A percentile compares a stretch with the other conserved stretches of the same genome.
These are phyloP conservation scores for Clavispora carvajalis DNA, from an alignment of 805 yeast species.

Conservation along the genomic window DNA sequence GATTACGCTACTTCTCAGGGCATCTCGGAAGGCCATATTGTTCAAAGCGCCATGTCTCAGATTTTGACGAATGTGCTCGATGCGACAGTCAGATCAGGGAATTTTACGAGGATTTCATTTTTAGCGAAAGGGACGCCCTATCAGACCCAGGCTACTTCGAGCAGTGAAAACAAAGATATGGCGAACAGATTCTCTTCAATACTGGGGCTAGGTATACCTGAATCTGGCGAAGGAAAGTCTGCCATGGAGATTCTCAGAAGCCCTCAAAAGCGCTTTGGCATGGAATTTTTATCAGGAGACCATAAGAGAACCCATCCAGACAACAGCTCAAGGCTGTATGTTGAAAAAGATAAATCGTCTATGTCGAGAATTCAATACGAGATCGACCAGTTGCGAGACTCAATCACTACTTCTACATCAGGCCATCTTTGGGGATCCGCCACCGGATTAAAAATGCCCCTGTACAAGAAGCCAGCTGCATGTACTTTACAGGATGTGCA, in stretches of 20 bases:
- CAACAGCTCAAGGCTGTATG: neutral
- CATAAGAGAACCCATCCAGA: neutral
- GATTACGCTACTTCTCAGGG: slow-evolving; percentile 3
- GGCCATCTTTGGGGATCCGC: slow-evolving; percentile 2
- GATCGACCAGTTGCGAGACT: slow-evolving; percentile 1
- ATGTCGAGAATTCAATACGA: slow-evolving; percentile 1
- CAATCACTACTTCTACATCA: slow-evolving; percentile 1
- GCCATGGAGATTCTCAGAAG: slow-evolving; percentile 2
- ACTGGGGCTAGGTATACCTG: neutral
- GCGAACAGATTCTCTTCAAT: neutral
- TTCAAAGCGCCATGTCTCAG: slow-evolving; percentile 7
- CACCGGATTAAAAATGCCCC: slow-evolving; percentile 13
- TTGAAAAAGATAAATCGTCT: slow-evolving; percentile 1
- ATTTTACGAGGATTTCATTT: slow-evolving; percentile 8
- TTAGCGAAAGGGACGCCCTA: slow-evolving; percentile 6
- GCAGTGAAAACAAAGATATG: neutral
- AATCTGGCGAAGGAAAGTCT: neutral
- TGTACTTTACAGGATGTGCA: neutral
- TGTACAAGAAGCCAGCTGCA: slow-evolving; percentile 9
- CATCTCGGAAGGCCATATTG: slow-evolving; percentile 4
- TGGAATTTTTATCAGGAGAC: slow-evolving; percentile 3
- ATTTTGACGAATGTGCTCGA: slow-evolving; percentile 9
- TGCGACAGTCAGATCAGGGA: slow-evolving; percentile 8
- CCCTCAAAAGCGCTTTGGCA: slow-evolving; percentile 4
- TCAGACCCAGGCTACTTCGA: neutral